A percentile compares a stretch with the other conserved stretches of the same genome.
Conservation (phyloP, 2,329 filamentous ascomycete genomes). For the Purpureocillium lavendulum region DNA sequence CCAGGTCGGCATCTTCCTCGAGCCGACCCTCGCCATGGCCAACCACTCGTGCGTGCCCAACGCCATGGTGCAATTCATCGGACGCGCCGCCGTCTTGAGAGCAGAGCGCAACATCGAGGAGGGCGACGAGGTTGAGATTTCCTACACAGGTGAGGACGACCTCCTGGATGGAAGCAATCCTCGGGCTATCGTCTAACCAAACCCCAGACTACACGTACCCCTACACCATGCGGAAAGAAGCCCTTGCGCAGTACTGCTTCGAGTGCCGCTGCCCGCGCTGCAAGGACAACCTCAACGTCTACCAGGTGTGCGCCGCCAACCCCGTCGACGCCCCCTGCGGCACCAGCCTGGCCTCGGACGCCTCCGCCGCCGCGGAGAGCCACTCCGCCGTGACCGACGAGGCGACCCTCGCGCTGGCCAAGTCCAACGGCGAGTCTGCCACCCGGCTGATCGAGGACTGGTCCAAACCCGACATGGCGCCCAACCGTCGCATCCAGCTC, state of each 20-base stretch:
- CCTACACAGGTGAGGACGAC: slow-evolving; percentile 47
- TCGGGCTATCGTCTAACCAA: slow-evolving; percentile 1
- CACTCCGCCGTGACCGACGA: slow-evolving; percentile 17
- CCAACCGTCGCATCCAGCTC: slow-evolving; percentile 15
- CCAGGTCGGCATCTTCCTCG: slow-evolving; percentile 46
- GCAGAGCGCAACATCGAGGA: slow-evolving; percentile 38
- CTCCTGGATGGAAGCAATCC: background rate
- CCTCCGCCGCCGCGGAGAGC: slow-evolving; percentile 15
- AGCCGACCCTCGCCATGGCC: slow-evolving; percentile 47
- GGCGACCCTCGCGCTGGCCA: slow-evolving; percentile 10
- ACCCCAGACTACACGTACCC: slow-evolving; percentile 38
- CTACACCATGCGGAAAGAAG: slow-evolving; percentile 29
- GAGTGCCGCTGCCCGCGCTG: slow-evolving; percentile 43
- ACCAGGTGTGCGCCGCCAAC: slow-evolving; percentile 38
- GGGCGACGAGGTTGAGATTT: slow-evolving; percentile 52
- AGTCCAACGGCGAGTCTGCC: slow-evolving; percentile 15
- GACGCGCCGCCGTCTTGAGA: slow-evolving; percentile 40
- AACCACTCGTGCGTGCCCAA: slow-evolving; percentile 58
- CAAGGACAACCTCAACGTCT: slow-evolving; percentile 41
- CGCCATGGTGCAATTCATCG: slow-evolving; percentile 46
- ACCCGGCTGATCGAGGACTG: slow-evolving; percentile 17
- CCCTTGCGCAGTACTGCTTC: slow-evolving; percentile 43
- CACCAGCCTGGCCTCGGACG: slow-evolving; percentile 34
- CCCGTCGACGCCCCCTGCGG: slow-evolving; percentile 33
- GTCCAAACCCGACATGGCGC: slow-evolving; percentile 13